Conservation (phyloP, 345 rosid species). For the Viola odorata region DNA sequence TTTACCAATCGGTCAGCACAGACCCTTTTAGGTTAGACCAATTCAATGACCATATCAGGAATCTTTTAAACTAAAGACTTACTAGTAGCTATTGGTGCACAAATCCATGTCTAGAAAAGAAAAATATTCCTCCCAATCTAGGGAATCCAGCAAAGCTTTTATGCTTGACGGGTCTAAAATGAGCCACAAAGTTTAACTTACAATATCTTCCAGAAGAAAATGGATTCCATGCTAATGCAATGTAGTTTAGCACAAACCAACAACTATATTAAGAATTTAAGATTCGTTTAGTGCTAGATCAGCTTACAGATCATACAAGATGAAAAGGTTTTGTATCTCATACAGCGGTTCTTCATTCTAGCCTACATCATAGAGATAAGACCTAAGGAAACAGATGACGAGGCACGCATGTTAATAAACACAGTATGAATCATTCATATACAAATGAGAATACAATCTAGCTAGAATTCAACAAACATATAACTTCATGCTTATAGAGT, state of each 20-base stretch:
- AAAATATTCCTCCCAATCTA: conserved; percentile 12
- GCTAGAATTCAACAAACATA: conserved; percentile 15
- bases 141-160: conserved; percentile 22
- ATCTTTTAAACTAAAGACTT: neutral
- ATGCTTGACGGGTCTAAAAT: conserved; percentile 4
- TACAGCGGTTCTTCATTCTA: conserved; percentile 9
- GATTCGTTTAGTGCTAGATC: conserved; percentile 15
- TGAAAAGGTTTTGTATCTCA: conserved; percentile 11
- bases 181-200: conserved; percentile 8
- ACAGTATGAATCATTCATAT: conserved; percentile 24
- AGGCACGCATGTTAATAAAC: conserved; percentile 18
- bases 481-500: conserved; percentile 19
- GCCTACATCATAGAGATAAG: conserved; percentile 9
- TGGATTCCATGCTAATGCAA: neutral
- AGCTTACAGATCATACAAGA: conserved; percentile 15
- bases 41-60: neutral
- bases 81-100: neutral
- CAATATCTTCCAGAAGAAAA: neutral
- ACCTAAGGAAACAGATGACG: conserved; percentile 16
- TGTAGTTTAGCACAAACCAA: conserved; percentile 4
- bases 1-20: neutral
- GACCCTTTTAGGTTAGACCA: neutral
- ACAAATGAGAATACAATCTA: conserved; percentile 30
- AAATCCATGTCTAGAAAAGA: neutral
- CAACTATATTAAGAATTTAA: neutral